Percentiles rank a stretch among this genome's conserved stretches.
Conservation (phyloP, 257 asterid species). For the Hygrophila difformis region DNA sequence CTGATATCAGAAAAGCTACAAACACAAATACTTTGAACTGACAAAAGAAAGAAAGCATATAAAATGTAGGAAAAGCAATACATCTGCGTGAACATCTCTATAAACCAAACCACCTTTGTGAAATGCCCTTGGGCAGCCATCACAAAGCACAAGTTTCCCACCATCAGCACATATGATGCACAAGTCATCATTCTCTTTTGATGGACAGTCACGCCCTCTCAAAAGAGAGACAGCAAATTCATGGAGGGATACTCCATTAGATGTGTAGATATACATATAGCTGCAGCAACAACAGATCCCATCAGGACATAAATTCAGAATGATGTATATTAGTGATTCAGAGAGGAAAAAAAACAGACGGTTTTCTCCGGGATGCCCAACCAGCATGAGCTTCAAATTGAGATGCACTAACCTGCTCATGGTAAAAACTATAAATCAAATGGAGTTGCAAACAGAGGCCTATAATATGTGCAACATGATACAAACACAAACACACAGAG, state of each 20-base stretch:
- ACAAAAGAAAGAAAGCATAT: too few species aligned
- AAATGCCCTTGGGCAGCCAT: conserved; percentile 99
- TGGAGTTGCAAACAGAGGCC: conserved; percentile 10
- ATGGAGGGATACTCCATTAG: conserved; percentile 96
- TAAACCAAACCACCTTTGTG: conserved; percentile 69
- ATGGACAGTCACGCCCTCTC: conserved; percentile 67
- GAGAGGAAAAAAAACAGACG: conserved; percentile 45
- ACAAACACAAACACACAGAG: too few species aligned
- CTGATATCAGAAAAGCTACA: too few species aligned
- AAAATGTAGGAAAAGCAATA: conserved; percentile 5
- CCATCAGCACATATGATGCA: conserved; percentile 99
- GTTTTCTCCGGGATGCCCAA: conserved; percentile 94
- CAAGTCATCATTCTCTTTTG: conserved; percentile 77
- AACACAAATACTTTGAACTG: too few species aligned
- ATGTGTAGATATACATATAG: conserved; percentile 88
- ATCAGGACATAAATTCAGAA: conserved; percentile 17
- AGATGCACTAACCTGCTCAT: conserved; percentile 92
- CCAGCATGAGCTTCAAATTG: conserved; percentile 99
- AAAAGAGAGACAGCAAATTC: conserved; percentile 74
- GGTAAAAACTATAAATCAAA: conserved; percentile 18
- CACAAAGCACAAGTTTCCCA: conserved; percentile 95
- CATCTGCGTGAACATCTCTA: conserved; percentile 6
- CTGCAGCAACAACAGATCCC: conserved; percentile 40
- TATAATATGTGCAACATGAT: conserved; percentile 14
- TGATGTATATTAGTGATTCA: conserved; percentile 14